Conservation (phyloP, 176 grass and related monocot genomes). For the Oryza brachyantha region DNA sequence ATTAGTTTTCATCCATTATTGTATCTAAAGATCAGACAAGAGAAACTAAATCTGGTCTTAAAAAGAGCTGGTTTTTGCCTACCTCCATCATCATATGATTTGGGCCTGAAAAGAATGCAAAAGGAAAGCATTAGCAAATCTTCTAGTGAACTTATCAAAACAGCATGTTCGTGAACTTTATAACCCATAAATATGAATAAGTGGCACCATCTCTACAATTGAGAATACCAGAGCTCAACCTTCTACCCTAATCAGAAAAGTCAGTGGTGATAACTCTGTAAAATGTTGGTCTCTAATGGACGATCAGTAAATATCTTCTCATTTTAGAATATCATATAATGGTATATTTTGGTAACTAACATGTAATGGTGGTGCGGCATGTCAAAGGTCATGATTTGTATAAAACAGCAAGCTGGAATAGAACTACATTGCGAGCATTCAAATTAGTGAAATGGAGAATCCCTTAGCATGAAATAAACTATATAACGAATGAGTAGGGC, state of each 20-base stretch:
- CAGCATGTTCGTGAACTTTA: background rate
- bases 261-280: background rate
- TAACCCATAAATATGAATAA: background rate
- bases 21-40: constrained; percentile 11
- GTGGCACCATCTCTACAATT: background rate
- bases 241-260: constrained; percentile 19
- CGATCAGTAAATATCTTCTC: background rate
- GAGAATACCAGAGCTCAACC: background rate
- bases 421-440: background rate
- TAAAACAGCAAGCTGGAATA: background rate
- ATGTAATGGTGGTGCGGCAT: constrained; percentile 8
- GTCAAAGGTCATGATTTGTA: constrained; percentile 13
- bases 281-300: background rate
- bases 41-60: background rate
- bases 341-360: background rate
- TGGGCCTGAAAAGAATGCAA: constrained; percentile 58
- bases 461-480: background rate
- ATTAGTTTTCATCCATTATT: constrained; percentile 24
- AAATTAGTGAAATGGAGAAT: constrained; percentile 5
- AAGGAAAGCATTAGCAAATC: constrained; percentile 21
- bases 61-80: background rate
- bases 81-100: constrained; percentile 99
- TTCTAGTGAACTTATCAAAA: background rate
- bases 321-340: constrained; percentile 10
- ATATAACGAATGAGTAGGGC: background rate